Evolutionary conservation across 2,329 filamentous ascomycete genomes (phyloP).

Genomic region (Fusarium pseudonygamai): DNA sequence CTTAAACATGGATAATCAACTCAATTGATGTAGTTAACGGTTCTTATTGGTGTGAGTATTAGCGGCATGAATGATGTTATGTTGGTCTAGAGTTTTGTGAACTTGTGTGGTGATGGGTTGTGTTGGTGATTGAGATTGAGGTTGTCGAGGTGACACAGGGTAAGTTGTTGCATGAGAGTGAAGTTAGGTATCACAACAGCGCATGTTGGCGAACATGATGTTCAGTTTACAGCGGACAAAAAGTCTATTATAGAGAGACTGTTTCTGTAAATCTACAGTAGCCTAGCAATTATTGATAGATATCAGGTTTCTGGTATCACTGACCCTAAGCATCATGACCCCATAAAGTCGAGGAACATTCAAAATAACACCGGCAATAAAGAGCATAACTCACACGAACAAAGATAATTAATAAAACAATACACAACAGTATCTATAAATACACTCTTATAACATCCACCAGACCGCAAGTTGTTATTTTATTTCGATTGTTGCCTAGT

Average conservation of each 20-base stretch:
- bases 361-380: fast-evolving
- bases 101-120: background rate
- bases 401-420: too few relatives aligned
- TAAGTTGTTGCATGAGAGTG: background rate
- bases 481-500: background rate
- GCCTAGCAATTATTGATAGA: background rate
- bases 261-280: background rate
- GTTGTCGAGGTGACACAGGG: conserved; percentile 10
- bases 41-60: background rate
- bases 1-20: background rate
- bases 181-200: background rate
- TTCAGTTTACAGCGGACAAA: background rate
- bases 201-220: background rate
- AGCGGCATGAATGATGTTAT: background rate
- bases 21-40: background rate
- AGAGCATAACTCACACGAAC: background rate
- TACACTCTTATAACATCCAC: background rate
- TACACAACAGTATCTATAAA: background rate
- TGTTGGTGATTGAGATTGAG: background rate
- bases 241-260: too few relatives aligned
- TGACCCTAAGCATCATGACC: fast-evolving
- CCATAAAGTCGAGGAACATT: fast-evolving
- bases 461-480: background rate
- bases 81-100: background rate
- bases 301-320: background rate